Conservation (phyloP, 257 asterid genomes). For the Ballota nigra region DNA sequence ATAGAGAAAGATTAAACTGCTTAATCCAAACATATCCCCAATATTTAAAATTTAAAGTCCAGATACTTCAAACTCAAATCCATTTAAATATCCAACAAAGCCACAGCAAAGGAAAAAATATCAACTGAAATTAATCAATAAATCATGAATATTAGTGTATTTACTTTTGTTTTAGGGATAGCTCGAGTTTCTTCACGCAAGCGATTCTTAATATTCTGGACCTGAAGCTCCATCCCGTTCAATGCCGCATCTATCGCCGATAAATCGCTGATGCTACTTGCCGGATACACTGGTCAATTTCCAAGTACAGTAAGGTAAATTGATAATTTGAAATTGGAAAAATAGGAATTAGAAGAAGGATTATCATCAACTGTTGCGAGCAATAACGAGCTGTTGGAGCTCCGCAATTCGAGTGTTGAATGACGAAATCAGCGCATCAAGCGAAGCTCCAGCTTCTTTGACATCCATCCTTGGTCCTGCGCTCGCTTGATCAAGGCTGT, state of each 20-base stretch:
- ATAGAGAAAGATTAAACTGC: not conserved
- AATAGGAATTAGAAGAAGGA: not conserved
- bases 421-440: constrained; percentile 66
- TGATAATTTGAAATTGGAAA: not conserved
- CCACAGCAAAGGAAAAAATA: not conserved
- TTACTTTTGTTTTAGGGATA: constrained; percentile 87
- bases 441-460: constrained; percentile 76
- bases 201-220: constrained; percentile 65
- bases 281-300: constrained; percentile 71
- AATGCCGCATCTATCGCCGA: constrained; percentile 71
- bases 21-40: not conserved
- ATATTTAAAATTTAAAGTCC: not conserved
- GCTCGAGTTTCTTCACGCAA: constrained; percentile 78
- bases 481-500: not conserved
- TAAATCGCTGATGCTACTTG: constrained; percentile 69
- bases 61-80: constrained; percentile 8
- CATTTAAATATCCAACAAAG: not conserved
- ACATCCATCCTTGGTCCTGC: constrained; percentile 47
- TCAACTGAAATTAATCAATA: not conserved
- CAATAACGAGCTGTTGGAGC: constrained; percentile 85
- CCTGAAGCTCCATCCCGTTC: constrained; percentile 88
- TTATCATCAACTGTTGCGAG: constrained; percentile 79
- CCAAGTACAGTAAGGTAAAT: not conserved
- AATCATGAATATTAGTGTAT: not conserved
- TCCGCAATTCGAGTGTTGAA: constrained; percentile 80